These are phyloP conservation scores for Hericium erinaceus DNA, from an alignment of 768 basidiomycete genomes.

Conservation along the genomic window DNA sequence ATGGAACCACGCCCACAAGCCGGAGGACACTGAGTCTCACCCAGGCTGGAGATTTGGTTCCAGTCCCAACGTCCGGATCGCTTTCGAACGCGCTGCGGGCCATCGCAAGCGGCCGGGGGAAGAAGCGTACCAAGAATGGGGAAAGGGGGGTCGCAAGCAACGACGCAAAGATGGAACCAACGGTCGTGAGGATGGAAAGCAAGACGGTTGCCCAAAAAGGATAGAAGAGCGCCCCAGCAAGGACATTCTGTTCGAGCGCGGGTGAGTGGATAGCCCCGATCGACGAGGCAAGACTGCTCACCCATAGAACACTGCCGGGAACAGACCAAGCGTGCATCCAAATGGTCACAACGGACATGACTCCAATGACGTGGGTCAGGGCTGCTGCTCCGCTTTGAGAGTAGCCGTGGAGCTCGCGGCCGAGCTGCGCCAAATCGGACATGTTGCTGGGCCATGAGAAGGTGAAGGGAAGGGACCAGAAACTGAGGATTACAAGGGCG, in stretches of 20 bases:
- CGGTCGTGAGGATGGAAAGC: conserved; percentile 75
- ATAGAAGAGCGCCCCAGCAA: conserved; percentile 80
- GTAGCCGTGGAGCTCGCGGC: conserved; percentile 68
- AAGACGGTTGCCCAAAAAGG: conserved; percentile 74
- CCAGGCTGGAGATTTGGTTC: conserved; percentile 45
- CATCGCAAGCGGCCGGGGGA: conserved; percentile 79
- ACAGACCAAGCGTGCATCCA: conserved; percentile 99
- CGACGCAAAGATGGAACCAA: conserved; percentile 79
- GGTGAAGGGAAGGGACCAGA: conserved; percentile 58
- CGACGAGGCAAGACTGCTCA: conserved; percentile 24
- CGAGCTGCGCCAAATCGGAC: conserved; percentile 66
- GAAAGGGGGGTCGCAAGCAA: conserved; percentile 76
- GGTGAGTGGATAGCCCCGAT: neutral
- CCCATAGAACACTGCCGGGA: conserved; percentile 90
- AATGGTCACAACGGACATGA: conserved; percentile 73
- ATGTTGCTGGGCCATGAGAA: conserved; percentile 70
- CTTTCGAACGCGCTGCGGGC: conserved; percentile 77
- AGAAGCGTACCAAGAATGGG: conserved; percentile 70
- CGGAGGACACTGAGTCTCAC: conserved; percentile 81
- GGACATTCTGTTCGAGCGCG: conserved; percentile 56
- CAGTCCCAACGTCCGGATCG: conserved; percentile 36
- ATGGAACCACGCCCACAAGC: conserved; percentile 88
- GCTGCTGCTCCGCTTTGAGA: conserved; percentile 59
- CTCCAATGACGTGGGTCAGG: conserved; percentile 69
- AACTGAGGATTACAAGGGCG: conserved; percentile 32